phyloP scores from a whole-genome alignment of 805 yeast genomes.

The Saturnispora quitensis region DNA sequence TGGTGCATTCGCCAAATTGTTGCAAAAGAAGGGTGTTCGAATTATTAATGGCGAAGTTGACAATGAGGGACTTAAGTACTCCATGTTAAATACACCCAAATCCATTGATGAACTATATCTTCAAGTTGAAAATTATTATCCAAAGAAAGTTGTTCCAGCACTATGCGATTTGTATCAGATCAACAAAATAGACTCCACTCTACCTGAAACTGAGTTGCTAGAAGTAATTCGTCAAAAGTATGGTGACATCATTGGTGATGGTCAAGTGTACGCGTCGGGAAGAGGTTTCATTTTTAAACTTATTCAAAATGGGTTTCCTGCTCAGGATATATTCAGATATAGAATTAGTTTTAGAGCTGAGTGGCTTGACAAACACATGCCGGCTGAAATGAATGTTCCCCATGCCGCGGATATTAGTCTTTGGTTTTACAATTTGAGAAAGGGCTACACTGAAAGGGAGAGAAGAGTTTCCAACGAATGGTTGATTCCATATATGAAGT shows the following conservation, averaged over 20 bases:
- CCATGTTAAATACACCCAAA: slow-evolving; percentile 13
- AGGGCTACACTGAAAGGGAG: slow-evolving; percentile 25
- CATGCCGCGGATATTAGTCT: slow-evolving; percentile 30
- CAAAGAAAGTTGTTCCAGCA: slow-evolving; percentile 24
- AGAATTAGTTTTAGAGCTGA: slow-evolving; percentile 24
- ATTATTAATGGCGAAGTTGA: slow-evolving; percentile 13
- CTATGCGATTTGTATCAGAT: slow-evolving; percentile 12
- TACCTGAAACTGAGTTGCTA: slow-evolving; percentile 8
- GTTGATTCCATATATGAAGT: slow-evolving; percentile 26
- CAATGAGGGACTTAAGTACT: slow-evolving; percentile 9
- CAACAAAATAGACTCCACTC: slow-evolving; percentile 10
- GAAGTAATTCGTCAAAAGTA: slow-evolving; percentile 19
- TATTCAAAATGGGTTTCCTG: slow-evolving; percentile 23
- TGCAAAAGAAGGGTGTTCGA: slow-evolving; percentile 7
- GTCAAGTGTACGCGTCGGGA: slow-evolving; percentile 32
- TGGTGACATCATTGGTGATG: slow-evolving; percentile 31
- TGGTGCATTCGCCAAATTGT: slow-evolving; percentile 15
- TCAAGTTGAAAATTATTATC: slow-evolving; percentile 31
- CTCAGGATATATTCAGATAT: slow-evolving; percentile 24
- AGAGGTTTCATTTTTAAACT: slow-evolving; percentile 29
- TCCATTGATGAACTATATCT: slow-evolving; percentile 25
- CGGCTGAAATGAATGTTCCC: slow-evolving; percentile 24
- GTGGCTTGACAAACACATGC: slow-evolving; percentile 15
- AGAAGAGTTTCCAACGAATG: slow-evolving; percentile 17
- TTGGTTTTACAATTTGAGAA: slow-evolving; percentile 28